Evolutionary conservation across 2,329 filamentous ascomycete genomes (phyloP), one percentile per base, ranked within the genome.

Genomic region (Chaetomiaceae sp.): DNA sequence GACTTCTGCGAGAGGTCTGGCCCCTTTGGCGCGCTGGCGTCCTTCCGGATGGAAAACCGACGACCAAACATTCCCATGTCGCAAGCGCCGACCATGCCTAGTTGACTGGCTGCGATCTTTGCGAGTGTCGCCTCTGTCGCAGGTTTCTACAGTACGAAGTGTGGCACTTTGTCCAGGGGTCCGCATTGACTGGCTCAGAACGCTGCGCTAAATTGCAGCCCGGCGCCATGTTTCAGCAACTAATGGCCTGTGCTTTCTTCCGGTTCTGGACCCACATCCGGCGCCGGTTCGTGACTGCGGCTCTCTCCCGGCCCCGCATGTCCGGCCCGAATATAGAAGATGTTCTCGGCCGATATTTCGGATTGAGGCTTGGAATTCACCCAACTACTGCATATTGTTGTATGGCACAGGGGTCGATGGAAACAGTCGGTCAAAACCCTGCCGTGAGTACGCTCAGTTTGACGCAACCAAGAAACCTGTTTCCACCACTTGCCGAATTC

Each of bases 71-170:
- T 14, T 40, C 32, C 7, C 3, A 6, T 16, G 10, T 27, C 21
- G 11, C 30, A 50, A 50, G 48, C 48, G 48, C 48, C 32, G 11
- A 11, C 21, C 37, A 14, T 7, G 20, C n/a, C n/a, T n/a, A n/a
- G n/a, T n/a, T n/a, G n/a, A n/a, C n/a, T n/a, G 13, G 7, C 25
- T 40, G 21, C 11, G 25, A 14, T 40, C 11, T 23, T 6, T 7
- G 11, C 21, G 14, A 23, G 20, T 20, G 10, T 38, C 36, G 16
- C 21, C 9, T 14, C 36, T 21, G 16, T 5, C 18, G 9, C 10
- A 5, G 3, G 10, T 10, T 38, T 38, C n/a, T n/a, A n/a, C n/a
- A n/a, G n/a, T n/a, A n/a, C n/a, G n/a, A n/a, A 5, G 36, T 40
- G 20, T 23, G 37, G 37, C 21, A 3, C 11, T 40, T 40, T 5